Conservation (phyloP, 2,329 filamentous ascomycete species). For the Trichothecium roseum region DNA sequence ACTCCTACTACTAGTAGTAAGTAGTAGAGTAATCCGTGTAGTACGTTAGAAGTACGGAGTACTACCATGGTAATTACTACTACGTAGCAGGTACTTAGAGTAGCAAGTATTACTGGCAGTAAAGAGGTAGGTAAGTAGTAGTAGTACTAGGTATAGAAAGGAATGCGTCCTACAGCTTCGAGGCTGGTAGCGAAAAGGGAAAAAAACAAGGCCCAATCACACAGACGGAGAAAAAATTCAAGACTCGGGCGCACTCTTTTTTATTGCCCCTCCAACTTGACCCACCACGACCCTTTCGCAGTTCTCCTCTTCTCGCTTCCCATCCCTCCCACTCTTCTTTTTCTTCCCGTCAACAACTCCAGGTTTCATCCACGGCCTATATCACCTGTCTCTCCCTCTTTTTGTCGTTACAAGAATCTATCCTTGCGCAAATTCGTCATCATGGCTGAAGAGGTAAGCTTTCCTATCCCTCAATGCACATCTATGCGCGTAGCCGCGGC, state of each 20-base stretch:
- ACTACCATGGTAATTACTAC: too few relatives aligned
- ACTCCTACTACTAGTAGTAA: too few relatives aligned
- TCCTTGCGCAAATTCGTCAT: constrained; percentile 35
- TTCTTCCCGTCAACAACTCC: constrained; percentile 6
- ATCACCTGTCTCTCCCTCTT: constrained; percentile 12
- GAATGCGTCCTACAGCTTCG: too few relatives aligned
- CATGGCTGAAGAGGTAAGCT: constrained; percentile 50
- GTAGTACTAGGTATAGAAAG: too few relatives aligned
- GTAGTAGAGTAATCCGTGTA: too few relatives aligned
- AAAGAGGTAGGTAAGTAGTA: too few relatives aligned
- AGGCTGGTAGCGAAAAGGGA: too few relatives aligned
- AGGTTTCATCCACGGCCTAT: constrained; percentile 11
- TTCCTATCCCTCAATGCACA: background rate
- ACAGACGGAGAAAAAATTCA: constrained; percentile 26
- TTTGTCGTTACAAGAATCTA: constrained; percentile 14
- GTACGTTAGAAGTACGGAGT: too few relatives aligned
- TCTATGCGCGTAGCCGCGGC: background rate
- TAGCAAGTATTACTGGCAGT: too few relatives aligned
- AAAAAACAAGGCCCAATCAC: constrained; percentile 21
- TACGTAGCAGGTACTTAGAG: too few relatives aligned
- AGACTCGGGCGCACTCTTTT: constrained; percentile 21
- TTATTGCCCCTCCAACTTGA: constrained; percentile 10
- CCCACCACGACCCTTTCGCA: constrained; percentile 2
- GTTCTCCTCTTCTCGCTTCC: constrained; percentile 9
- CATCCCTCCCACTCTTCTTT: constrained; percentile 8